A percentile compares a stretch with the other conserved stretches of the same genome.
These are phyloP conservation scores for Cercospora citrullina DNA, from an alignment of 2,329 filamentous ascomycete genomes.

Conservation along the genomic window DNA sequence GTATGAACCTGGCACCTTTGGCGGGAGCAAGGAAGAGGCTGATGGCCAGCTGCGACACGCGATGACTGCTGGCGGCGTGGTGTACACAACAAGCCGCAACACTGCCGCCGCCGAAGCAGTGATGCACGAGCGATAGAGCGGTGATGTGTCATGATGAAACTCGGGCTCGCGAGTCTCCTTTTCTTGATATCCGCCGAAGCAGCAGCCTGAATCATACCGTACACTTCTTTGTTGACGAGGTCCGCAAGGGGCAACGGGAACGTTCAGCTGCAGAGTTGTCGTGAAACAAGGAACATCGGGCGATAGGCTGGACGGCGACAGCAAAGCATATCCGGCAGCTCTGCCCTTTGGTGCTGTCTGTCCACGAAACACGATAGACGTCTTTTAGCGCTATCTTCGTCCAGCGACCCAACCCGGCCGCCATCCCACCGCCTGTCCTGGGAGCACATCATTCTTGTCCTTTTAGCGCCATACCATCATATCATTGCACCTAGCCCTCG, in stretches of 20 bases:
- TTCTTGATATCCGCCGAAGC: background rate
- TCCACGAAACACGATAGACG: background rate
- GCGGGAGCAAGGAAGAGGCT: background rate
- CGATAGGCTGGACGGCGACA: background rate
- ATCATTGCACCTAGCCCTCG: background rate
- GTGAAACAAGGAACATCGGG: constrained; percentile 3
- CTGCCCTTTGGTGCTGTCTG: too few species aligned
- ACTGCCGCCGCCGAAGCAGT: background rate
- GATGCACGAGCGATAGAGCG: background rate
- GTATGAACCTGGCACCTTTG: background rate
- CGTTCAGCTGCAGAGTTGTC: background rate
- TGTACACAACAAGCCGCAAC: background rate
- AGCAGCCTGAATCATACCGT: background rate
- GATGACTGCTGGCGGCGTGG: background rate
- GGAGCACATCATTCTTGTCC: background rate
- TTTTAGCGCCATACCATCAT: background rate
- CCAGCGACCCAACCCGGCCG: background rate
- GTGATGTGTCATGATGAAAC: background rate
- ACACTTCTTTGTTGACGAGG: background rate
- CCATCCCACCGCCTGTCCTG: background rate
- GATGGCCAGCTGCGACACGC: background rate
- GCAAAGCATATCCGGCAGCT: background rate
- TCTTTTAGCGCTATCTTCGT: background rate
- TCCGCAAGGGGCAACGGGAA: background rate
- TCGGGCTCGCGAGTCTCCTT: background rate